Base-by-base conservation (phyloP, 73 alveolate species). In the Stentor coeruleus region DNA sequence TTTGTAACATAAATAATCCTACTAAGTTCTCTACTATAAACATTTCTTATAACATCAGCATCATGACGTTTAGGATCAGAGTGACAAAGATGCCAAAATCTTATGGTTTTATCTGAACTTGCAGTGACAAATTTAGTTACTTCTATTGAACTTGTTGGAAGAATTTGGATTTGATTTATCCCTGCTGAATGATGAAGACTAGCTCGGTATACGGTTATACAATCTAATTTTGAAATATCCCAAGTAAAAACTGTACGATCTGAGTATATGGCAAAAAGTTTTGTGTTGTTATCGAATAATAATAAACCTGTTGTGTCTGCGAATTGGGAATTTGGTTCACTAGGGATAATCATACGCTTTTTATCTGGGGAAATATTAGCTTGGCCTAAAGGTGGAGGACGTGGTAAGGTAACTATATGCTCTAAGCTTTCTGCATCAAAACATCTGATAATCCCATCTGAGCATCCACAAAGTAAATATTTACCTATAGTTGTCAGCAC, bases 161-260 rank as follows among this genome's bases (percentile, higher is more conserved):
- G 39, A 15, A 93, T 85, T 42, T 91, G 83, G 1, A 91, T 42
- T 42, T 88, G 93, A 77, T 90, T 94, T 3, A 96, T 93, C 28
- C 97, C 87, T 0, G 98, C 97, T 74, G 96, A 89, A 83, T 97
- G 99, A 82, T 86, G 87, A 35, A 95, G 83, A 77, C 88, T 84
- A 35, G 97, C 84, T 42, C 96, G 85, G 82, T 49, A 82, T 4
- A 97, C 97, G 20, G 93, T 80, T 1, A 87, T 85, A 60, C 93
- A 89, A 74, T 92, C 96, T 36, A 87, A 59, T 42, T 89, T 49
- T 39, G 74, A 84, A 30, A 97, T 88, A 85, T 97, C 97, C 99
- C 99, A 97, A n/a, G 91, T 76, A 79, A 97, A 92, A 59, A 95
- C 87, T 91, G 97, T 97, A 79, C 98, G 81, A 87, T 97, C 99